A percentile compares a stretch with the other conserved stretches of the same genome.
These are phyloP conservation scores for Cutaneotrichosporon sp. DNA, from an alignment of 1,284 basidiomycete genomes.

Conservation along the genomic window DNA sequence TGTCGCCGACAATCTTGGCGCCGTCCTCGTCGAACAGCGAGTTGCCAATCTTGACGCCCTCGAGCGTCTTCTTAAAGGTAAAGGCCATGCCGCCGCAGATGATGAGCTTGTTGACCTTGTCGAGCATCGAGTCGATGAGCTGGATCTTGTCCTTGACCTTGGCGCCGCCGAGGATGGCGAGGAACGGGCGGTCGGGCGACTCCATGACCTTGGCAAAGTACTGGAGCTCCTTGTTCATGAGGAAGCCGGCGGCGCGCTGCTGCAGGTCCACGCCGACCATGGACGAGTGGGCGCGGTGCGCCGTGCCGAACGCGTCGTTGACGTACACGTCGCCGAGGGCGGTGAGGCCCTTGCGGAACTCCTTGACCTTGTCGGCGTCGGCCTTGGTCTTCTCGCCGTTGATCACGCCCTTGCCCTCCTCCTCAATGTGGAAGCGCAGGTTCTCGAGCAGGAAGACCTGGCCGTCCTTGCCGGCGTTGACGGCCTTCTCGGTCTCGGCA, in stretches of 20 bases:
- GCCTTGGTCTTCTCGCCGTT: slow-evolving; percentile 81
- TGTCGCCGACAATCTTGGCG: slow-evolving; percentile 77
- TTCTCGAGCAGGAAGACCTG: slow-evolving; percentile 95
- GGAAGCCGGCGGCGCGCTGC: slow-evolving; percentile 92
- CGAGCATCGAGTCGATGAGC: slow-evolving; percentile 98
- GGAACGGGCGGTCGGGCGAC: slow-evolving; percentile 90
- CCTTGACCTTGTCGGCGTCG: slow-evolving; percentile 74
- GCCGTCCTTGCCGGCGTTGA: slow-evolving; percentile 70
- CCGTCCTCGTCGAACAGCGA: slow-evolving; percentile 94
- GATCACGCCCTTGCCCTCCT: slow-evolving; percentile 96
- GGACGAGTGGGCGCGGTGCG: slow-evolving; percentile 96
- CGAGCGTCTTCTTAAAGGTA: slow-evolving; percentile 96
- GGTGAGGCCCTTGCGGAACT: slow-evolving; percentile 86
- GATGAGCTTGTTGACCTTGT: slow-evolving; percentile 97
- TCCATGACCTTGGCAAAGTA: slow-evolving; percentile 98
- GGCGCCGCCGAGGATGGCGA: slow-evolving; percentile 97
- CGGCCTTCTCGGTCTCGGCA: slow-evolving; percentile 73
- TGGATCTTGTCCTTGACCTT: slow-evolving; percentile 99
- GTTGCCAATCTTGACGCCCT: slow-evolving; percentile 85
- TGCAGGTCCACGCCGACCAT: slow-evolving; percentile 96
- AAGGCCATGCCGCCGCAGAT: slow-evolving; percentile 99
- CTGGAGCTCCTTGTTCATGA: slow-evolving; percentile 99
- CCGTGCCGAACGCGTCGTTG: slow-evolving; percentile 99
- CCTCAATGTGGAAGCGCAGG: slow-evolving; percentile 96
- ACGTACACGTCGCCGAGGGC: slow-evolving; percentile 94